Base-by-base conservation (phyloP, 306 rosid genomes). In the Medicago lupulina region DNA sequence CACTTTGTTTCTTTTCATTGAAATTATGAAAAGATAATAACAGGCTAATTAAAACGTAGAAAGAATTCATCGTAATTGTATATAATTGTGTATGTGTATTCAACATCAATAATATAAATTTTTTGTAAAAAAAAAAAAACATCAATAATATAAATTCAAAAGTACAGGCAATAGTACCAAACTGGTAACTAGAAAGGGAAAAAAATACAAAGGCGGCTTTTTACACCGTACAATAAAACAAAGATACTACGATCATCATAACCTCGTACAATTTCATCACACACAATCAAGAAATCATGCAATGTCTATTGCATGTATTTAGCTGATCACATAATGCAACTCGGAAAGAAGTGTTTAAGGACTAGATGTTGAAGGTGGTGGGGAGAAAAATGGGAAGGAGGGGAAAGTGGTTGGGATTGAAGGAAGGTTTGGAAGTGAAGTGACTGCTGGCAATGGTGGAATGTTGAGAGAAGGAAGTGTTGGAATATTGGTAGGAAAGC, bases 341-440 rank as follows among this genome's bases (percentile, higher is more conserved):
- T 31, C 1, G 36, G 36, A 4, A 59, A 46, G 11, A 38, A 2
- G 16, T 54, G n/a, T 66, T 83, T 31, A 83, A 25, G 84, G 87
- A 76, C 4, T 79, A 23, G 81, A 46, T 23, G 86, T 63, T n/a
- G 67, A 23, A 61, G 85, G 87, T 19, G 84, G 87, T 65, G 82
- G 74, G 9, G 87, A 71, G 73, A 83, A 4, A 75, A 83, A 76
- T 18, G 87, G 68, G 54, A 83, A 44, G 47, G 81, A 38, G 4
- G 83, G 76, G 6, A 75, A 15, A n/a, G 55, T 74, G 16, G 54
- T 83, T 38, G 83, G 86, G 10, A 79, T 69, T 19, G 71, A 69
- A 5, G 83, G 71, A 17, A 66, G 2, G 16, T 66, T 66, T 6
- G 71, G 71, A 11, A 66, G 51, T 66, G 71, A 66, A 19, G 25